phyloP scores from a whole-genome alignment of 352 stramenopile species.

The Halophytophthora batemanensis region DNA sequence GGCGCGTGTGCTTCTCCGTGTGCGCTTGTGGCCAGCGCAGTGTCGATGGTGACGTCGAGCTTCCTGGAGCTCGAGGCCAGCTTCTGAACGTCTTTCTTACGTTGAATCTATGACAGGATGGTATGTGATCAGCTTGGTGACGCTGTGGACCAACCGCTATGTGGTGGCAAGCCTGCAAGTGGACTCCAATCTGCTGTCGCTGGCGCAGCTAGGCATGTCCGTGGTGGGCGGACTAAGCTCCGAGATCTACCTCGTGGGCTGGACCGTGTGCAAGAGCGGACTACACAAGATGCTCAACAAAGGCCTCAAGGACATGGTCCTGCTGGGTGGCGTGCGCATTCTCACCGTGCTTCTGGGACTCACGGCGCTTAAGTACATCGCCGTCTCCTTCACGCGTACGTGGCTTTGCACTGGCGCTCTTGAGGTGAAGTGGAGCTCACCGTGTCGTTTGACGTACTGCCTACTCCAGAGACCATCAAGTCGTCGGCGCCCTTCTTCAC shows the following conservation, averaged over 20 bases:
- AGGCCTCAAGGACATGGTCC: conserved; percentile 79
- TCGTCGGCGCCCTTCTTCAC: conserved; percentile 91
- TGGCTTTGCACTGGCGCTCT: conserved; percentile 2
- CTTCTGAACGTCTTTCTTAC: conserved; percentile 4
- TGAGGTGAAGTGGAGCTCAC: conserved; percentile 6
- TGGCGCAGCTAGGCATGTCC: conserved; percentile 77
- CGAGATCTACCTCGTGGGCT: conserved; percentile 74
- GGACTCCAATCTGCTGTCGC: conserved; percentile 74
- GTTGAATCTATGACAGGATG: conserved; percentile 34
- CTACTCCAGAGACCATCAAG: conserved; percentile 87
- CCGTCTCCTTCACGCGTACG: conserved; percentile 88
- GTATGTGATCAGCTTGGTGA: conserved; percentile 78
- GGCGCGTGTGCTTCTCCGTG: neutral
- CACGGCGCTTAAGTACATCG: conserved; percentile 90
- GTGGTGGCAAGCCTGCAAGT: conserved; percentile 71
- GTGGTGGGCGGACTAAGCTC: conserved; percentile 64
- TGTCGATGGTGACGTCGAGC: neutral
- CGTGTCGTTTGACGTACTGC: conserved; percentile 14
- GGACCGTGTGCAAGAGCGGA: conserved; percentile 45
- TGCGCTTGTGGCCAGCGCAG: neutral
- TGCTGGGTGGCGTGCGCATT: conserved; percentile 79
- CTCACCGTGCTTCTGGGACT: conserved; percentile 88
- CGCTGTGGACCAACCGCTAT: conserved; percentile 84
- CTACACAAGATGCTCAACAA: conserved; percentile 50
- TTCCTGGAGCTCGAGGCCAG: too few species aligned